Percentiles rank a stretch among this genome's conserved stretches.
Evolutionary conservation across 2,329 filamentous ascomycete genomes (phyloP).

Genomic region (Metarhizium rileyi): DNA sequence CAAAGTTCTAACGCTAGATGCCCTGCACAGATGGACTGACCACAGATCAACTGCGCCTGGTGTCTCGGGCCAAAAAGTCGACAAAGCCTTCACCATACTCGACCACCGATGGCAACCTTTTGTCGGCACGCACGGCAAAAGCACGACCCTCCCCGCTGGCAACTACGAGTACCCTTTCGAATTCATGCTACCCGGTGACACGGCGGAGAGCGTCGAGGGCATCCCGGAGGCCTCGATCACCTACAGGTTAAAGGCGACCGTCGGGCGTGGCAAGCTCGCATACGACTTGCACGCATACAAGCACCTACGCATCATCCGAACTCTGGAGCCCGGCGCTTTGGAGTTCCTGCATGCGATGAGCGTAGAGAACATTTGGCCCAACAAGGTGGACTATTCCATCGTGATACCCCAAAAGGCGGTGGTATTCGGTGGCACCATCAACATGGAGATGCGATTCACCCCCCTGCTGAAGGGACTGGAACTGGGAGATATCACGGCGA

Average conservation of each 20-base stretch:
- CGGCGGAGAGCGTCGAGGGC: conserved; percentile 84
- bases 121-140: conserved; percentile 44
- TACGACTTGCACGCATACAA: conserved; percentile 79
- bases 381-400: conserved; percentile 95
- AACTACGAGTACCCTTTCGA: conserved; percentile 84
- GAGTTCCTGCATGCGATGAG: conserved; percentile 84
- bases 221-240: conserved; percentile 77
- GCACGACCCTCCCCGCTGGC: conserved; percentile 53
- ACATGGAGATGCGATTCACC: conserved; percentile 76
- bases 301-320: conserved; percentile 67
- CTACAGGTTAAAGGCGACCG: conserved; percentile 84
- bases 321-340: conserved; percentile 63
- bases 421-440: conserved; percentile 80
- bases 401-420: conserved; percentile 89
- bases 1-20: conserved; percentile 7
- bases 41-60: conserved; percentile 45
- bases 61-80: conserved; percentile 48
- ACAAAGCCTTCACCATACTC: conserved; percentile 50
- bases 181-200: conserved; percentile 58
- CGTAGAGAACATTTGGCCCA: conserved; percentile 94
- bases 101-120: conserved; percentile 63
- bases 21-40: conserved; percentile 37
- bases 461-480: conserved; percentile 82
- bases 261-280: conserved; percentile 76
- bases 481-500: conserved; percentile 72